A percentile compares a stretch with the other conserved stretches of the same genome.
These are phyloP conservation scores for Cadophora sp. DNA, from an alignment of 2,329 filamentous ascomycete species.

Conservation along the genomic window DNA sequence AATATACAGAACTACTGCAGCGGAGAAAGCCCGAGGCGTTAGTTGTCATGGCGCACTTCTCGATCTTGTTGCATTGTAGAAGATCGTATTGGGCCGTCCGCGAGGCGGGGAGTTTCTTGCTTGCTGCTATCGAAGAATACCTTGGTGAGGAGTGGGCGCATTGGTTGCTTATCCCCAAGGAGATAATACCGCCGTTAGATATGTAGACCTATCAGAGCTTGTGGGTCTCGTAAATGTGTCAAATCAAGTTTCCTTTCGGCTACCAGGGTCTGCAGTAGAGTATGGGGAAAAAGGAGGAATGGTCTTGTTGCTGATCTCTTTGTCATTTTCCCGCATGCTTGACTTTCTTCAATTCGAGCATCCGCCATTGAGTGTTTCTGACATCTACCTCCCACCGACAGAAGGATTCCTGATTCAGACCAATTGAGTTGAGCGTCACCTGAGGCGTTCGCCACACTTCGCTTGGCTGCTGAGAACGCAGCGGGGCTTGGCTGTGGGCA, in stretches of 20 bases:
- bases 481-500: not conserved
- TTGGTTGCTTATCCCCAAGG: conserved; percentile 14
- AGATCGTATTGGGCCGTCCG: conserved; percentile 39
- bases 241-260: not conserved
- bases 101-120: conserved; percentile 34
- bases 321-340: not conserved
- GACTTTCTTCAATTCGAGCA: not conserved
- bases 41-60: conserved; percentile 47
- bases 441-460: not conserved
- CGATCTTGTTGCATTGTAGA: conserved; percentile 43
- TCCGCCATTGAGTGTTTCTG: not conserved
- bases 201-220: not conserved
- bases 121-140: conserved; percentile 33
- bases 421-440: not conserved
- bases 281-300: too few relatives aligned
- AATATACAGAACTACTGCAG: conserved; percentile 44
- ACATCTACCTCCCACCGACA: not conserved
- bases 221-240: not conserved
- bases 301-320: not conserved
- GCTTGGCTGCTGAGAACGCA: not conserved
- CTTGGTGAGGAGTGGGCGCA: conserved; percentile 32
- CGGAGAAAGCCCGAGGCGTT: conserved; percentile 45
- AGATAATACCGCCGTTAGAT: conserved; percentile 2
- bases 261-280: too few relatives aligned
- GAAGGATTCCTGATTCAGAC: not conserved